These are phyloP conservation scores for Trichoderma sp. DNA, from an alignment of 2,329 filamentous ascomycete species.

Conservation along the genomic window DNA sequence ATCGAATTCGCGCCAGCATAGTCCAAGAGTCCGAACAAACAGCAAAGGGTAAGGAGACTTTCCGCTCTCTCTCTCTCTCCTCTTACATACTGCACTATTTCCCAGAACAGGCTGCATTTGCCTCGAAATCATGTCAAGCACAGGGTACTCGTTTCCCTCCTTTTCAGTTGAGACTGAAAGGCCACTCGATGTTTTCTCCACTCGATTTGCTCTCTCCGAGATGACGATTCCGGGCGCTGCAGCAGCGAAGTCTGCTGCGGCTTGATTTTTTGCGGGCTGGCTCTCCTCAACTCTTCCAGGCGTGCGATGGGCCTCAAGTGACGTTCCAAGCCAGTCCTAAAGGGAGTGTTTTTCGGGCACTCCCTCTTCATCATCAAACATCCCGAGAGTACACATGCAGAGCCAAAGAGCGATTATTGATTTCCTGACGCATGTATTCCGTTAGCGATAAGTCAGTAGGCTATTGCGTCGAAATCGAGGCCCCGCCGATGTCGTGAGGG, in stretches of 20 bases:
- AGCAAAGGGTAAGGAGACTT: slow-evolving; percentile 41
- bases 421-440: no score
- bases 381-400: neutral
- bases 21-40: slow-evolving; percentile 45
- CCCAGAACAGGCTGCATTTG: slow-evolving; percentile 37
- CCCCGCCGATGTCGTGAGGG: no score
- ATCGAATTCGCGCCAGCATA: slow-evolving; percentile 43
- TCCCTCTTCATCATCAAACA: neutral
- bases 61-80: slow-evolving; percentile 38
- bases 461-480: no score
- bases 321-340: slow-evolving; percentile 18
- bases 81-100: slow-evolving; percentile 39
- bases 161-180: neutral
- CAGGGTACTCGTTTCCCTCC: slow-evolving; percentile 3
- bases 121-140: slow-evolving; percentile 34
- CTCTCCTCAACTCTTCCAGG: slow-evolving; percentile 33
- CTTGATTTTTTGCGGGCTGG: slow-evolving; percentile 31
- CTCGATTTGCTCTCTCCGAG: slow-evolving; percentile 35
- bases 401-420: no score
- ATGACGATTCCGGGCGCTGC: slow-evolving; percentile 34
- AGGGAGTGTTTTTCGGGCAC: neutral
- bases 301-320: slow-evolving; percentile 8
- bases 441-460: no score
- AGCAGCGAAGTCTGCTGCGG: slow-evolving; percentile 25
- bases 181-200: slow-evolving; percentile 31